Evolutionary conservation across 2,329 filamentous ascomycete species (phyloP).

Genomic region (Pseudocercospora pini-densiflorae): DNA sequence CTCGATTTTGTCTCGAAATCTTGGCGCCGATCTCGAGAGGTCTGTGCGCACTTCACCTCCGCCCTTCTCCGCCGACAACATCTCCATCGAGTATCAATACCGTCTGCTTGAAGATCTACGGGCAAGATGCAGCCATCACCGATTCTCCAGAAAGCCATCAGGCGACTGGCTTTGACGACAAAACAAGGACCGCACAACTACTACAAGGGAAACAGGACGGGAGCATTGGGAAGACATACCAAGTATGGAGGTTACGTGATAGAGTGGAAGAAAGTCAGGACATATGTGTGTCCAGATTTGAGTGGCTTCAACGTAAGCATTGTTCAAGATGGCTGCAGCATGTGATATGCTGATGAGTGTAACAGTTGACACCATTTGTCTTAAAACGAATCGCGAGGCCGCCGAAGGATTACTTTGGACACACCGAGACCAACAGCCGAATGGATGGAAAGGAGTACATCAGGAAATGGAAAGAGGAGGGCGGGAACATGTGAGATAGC

Average conservation of each 20-base stretch:
- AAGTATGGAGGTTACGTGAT: conserved; percentile 83
- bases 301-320: conserved; percentile 69
- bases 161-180: conserved; percentile 81
- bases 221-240: conserved; percentile 83
- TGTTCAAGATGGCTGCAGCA: neutral
- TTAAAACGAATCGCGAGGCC: conserved; percentile 60
- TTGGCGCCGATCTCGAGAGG: conserved; percentile 11
- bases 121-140: conserved; percentile 63
- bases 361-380: conserved; percentile 79
- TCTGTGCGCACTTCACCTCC: conserved; percentile 12
- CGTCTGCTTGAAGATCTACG: neutral
- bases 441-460: conserved; percentile 41
- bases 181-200: conserved; percentile 92
- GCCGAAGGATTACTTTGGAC: conserved; percentile 57
- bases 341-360: conserved; percentile 6
- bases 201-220: conserved; percentile 95
- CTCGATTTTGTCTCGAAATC: conserved; percentile 17
- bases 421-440: conserved; percentile 32
- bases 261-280: conserved; percentile 86
- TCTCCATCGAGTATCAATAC: neutral
- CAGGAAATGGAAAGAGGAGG: conserved; percentile 40
- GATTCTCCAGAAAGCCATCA: conserved; percentile 68
- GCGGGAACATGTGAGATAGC: conserved; percentile 35
- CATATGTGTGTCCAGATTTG: conserved; percentile 79
- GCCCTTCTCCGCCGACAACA: conserved; percentile 19